Evolutionary conservation across 345 rosid genomes (phyloP), one percentile per base, ranked within the genome.

Genomic region (Eucalyptus polyanthemos): DNA sequence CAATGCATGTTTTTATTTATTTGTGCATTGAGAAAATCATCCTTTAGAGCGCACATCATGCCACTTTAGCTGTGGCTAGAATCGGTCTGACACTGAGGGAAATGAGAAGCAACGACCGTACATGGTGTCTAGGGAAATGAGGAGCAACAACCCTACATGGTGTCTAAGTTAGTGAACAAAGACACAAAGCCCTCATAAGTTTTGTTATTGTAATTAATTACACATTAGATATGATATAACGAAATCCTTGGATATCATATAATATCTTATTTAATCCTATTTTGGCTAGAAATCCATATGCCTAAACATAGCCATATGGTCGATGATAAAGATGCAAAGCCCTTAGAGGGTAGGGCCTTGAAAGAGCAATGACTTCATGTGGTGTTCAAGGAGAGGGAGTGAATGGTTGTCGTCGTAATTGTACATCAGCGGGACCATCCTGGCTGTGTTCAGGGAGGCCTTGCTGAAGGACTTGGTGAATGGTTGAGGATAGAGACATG

Each of bases 371-470:
- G 91, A 89, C 29, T 93, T 90, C 80, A 93, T 80, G 62, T 91
- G 88, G n/a, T 89, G 89, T 31, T 94, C 90, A 27, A 94, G 92
- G 54, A n/a, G 27, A 6, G 96, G 94, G 51, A 95, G 95, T 14
- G 90, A 45, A 51, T 90, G 92, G 37, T 87, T 89, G 58, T 90
- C 90, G n/a, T 94, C 95, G 13, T 94, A 94, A 56, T 49, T 49
- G n/a, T 95, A 94, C 95, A 95, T 94, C 90, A 94, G 34, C 5
- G 95, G 95, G 14, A 94, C 95, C 94, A 91, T 93, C 86, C 96
- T 94, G 14, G 96, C 95, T 22, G 92, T 53, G 88, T 94, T 92
- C 19, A 93, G 94, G 58, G 91, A 91, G 90, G 92, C 93, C 42
- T 87, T 90, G 0, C 51, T 65, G 80, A 94, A 94, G 76, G 92